These are phyloP conservation scores for Lentinus tigrinus DNA, from an alignment of 768 basidiomycete genomes.

Conservation along the genomic window DNA sequence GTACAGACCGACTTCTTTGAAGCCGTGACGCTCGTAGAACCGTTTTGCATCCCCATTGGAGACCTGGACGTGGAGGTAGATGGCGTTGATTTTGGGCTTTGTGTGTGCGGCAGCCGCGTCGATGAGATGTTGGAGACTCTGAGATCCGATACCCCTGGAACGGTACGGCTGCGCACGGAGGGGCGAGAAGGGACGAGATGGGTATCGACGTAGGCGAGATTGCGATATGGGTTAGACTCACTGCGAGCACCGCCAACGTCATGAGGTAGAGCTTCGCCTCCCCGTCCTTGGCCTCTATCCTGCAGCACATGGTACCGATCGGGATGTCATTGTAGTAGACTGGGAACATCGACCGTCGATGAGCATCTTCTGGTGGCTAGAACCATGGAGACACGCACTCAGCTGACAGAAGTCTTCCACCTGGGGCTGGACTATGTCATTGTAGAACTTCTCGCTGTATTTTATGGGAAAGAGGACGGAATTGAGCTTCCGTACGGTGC, in stretches of 20 bases:
- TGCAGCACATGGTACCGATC: slow-evolving; percentile 85
- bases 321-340: slow-evolving; percentile 95
- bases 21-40: slow-evolving; percentile 86
- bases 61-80: slow-evolving; percentile 88
- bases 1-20: slow-evolving; percentile 62
- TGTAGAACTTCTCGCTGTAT: slow-evolving; percentile 87
- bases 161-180: slow-evolving; percentile 71
- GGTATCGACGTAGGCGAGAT: slow-evolving; percentile 7
- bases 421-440: slow-evolving; percentile 72
- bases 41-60: slow-evolving; percentile 73
- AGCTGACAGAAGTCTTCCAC: slow-evolving; percentile 87
- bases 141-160: slow-evolving; percentile 71
- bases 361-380: neutral
- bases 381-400: slow-evolving; percentile 47
- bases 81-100: slow-evolving; percentile 62
- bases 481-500: slow-evolving; percentile 57
- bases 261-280: slow-evolving; percentile 72
- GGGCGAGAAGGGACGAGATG: neutral
- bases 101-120: slow-evolving; percentile 55
- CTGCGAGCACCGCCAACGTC: slow-evolving; percentile 90
- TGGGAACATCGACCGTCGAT: slow-evolving; percentile 26
- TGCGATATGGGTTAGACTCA: slow-evolving; percentile 37
- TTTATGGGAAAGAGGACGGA: slow-evolving; percentile 86
- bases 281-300: slow-evolving; percentile 67
- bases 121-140: slow-evolving; percentile 67